Conservation (phyloP, 331 rosid genomes). For the Erythrophleum ivorense region DNA sequence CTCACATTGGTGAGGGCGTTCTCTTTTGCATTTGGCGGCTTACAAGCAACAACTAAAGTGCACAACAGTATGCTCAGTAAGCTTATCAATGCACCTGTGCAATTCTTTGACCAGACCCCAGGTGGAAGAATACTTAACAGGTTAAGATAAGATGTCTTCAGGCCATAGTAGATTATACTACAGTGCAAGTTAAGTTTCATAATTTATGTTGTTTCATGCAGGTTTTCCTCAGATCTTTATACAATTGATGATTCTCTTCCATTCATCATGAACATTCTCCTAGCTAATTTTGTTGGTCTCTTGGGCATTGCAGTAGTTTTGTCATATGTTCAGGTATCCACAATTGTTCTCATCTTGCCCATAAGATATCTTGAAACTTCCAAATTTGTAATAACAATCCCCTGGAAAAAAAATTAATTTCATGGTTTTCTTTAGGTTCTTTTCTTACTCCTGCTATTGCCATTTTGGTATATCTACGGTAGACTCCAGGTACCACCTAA, state of each 20-base stretch:
- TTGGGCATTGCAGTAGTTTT: conserved; percentile 85
- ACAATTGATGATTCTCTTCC: conserved; percentile 98
- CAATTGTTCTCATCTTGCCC: conserved; percentile 30
- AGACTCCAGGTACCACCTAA: conserved; percentile 79
- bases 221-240: conserved; percentile 96
- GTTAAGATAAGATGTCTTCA: conserved; percentile 52
- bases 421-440: conserved; percentile 59
- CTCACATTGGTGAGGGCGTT: conserved; percentile 94
- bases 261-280: conserved; percentile 90
- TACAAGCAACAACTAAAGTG: conserved; percentile 85
- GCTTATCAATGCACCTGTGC: conserved; percentile 84
- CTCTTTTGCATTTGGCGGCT: conserved; percentile 96
- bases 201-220: conserved; percentile 48
- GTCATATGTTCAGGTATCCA: conserved; percentile 82
- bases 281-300: conserved; percentile 92
- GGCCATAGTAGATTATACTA: conserved; percentile 31
- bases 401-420: conserved; percentile 33
- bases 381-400: conserved; percentile 13
- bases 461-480: conserved; percentile 93
- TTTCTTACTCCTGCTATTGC: conserved; percentile 83
- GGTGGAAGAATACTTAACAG: conserved; percentile 93
- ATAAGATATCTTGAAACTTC: neutral
- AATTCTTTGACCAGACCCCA: conserved; percentile 89
- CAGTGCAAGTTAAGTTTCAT: conserved; percentile 27
- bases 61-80: conserved; percentile 71